Evolutionary conservation across 352 stramenopile genomes (phyloP).

Genomic region (Aphanomyces astaci): DNA sequence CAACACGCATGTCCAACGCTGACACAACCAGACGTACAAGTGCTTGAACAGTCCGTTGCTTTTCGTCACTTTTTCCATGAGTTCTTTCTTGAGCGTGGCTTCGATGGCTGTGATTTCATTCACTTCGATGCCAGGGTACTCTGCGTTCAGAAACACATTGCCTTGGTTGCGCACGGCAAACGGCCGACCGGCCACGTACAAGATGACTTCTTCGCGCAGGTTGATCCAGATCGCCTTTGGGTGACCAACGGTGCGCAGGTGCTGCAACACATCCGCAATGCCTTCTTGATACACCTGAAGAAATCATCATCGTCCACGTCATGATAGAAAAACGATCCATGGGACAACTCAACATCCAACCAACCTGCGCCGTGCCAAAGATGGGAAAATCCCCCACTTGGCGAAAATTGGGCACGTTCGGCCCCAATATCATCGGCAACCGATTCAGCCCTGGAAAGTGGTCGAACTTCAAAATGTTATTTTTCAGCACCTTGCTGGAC

Average conservation of each 20-base stretch:
- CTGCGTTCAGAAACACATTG: slow-evolving; percentile 79
- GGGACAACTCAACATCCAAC: slow-evolving; percentile 19
- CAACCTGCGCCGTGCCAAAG: slow-evolving; percentile 67
- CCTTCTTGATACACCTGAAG: slow-evolving; percentile 49
- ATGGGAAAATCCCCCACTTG: slow-evolving; percentile 71
- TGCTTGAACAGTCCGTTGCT: slow-evolving; percentile 79
- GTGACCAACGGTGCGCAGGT: slow-evolving; percentile 51
- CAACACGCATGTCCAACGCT: neutral
- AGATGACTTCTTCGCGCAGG: slow-evolving; percentile 83
- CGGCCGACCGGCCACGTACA: slow-evolving; percentile 81
- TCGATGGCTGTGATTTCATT: slow-evolving; percentile 84
- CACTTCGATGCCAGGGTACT: slow-evolving; percentile 84
- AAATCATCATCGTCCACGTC: no score
- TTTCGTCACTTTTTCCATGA: slow-evolving; percentile 62
- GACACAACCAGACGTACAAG: neutral
- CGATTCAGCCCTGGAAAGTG: slow-evolving; percentile 79
- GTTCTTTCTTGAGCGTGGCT: slow-evolving; percentile 72
- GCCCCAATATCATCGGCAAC: slow-evolving; percentile 54
- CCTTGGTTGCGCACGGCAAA: slow-evolving; percentile 79
- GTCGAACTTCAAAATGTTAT: slow-evolving; percentile 83
- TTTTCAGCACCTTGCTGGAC: slow-evolving; percentile 68
- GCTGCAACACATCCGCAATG: slow-evolving; percentile 53
- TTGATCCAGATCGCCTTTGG: slow-evolving; percentile 80
- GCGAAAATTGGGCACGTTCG: slow-evolving; percentile 80
- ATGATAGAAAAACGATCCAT: slow-evolving; percentile 13